A percentile compares a stretch with the other conserved stretches of the same genome.
phyloP scores from a whole-genome alignment of 2,329 filamentous ascomycete species.

The Cordyceps tenuipes region DNA sequence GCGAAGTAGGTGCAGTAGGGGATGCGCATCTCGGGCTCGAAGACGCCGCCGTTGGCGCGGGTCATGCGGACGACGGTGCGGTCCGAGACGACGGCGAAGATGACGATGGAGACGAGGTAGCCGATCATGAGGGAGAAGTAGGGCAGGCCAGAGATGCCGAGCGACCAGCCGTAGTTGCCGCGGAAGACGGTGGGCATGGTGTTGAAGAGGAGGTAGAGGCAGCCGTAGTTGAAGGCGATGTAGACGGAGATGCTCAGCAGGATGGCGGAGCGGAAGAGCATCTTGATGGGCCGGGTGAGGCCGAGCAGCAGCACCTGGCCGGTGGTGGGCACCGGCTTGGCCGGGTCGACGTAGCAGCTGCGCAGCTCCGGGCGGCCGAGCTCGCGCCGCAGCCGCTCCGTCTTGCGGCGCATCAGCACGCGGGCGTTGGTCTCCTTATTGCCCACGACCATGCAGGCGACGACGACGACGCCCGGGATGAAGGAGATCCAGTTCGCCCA shows the following conservation, averaged over 20 bases:
- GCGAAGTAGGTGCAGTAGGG: conserved; percentile 25
- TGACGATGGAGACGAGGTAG: conserved; percentile 30
- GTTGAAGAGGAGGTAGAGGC: conserved; percentile 46
- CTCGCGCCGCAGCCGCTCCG: conserved; percentile 34
- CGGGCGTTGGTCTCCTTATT: conserved; percentile 34
- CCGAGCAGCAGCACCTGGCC: conserved; percentile 35
- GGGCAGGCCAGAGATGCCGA: conserved; percentile 38
- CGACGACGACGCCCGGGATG: conserved; percentile 29
- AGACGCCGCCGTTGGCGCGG: conserved; percentile 31
- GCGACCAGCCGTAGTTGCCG: conserved; percentile 36
- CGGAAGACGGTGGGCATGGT: conserved; percentile 44
- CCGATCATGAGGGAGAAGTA: conserved; percentile 41
- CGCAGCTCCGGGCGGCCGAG: conserved; percentile 32
- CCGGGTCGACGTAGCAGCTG: conserved; percentile 38
- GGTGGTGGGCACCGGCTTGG: conserved; percentile 17
- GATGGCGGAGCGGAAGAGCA: conserved; percentile 41
- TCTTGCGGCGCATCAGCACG: conserved; percentile 44
- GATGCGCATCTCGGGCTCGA: conserved; percentile 28
- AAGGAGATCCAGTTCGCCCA: conserved; percentile 47
- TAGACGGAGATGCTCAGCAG: conserved; percentile 39
- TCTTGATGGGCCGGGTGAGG: conserved; percentile 42
- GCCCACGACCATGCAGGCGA: conserved; percentile 20
- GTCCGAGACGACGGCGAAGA: conserved; percentile 37
- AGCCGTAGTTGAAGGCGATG: conserved; percentile 43
- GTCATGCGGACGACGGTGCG: conserved; percentile 37